These are phyloP conservation scores for Cryptococcus depauperatus DNA, from an alignment of 1,284 basidiomycete species.

Conservation along the genomic window DNA sequence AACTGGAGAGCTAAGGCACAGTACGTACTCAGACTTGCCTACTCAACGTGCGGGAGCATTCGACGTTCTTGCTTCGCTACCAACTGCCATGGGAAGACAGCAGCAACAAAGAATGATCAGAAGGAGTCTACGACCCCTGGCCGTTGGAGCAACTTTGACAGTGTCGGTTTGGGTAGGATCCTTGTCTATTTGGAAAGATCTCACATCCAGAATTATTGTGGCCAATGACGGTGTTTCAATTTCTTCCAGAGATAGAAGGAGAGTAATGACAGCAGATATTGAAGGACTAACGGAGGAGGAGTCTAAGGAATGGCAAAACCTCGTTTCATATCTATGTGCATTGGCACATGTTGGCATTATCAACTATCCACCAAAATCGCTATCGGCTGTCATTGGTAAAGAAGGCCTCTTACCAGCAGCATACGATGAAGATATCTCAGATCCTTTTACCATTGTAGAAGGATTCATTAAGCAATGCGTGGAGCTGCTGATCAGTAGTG, in stretches of 20 bases:
- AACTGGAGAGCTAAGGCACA: slow-evolving; percentile 6
- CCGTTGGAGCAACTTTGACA: slow-evolving; percentile 13
- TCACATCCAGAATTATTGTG: slow-evolving; percentile 28
- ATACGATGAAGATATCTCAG: slow-evolving; percentile 55
- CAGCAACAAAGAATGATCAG: slow-evolving; percentile 38
- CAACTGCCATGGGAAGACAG: slow-evolving; percentile 30
- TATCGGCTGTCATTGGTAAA: slow-evolving; percentile 55
- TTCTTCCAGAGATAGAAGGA: slow-evolving; percentile 20
- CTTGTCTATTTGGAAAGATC: slow-evolving; percentile 12
- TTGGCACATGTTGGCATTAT: slow-evolving; percentile 61
- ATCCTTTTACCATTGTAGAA: slow-evolving; percentile 52
- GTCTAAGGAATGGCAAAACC: slow-evolving; percentile 75
- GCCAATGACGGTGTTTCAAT: slow-evolving; percentile 18
- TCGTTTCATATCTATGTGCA: slow-evolving; percentile 69
- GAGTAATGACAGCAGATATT: slow-evolving; percentile 29
- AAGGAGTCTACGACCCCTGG: slow-evolving; percentile 20
- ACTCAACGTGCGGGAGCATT: slow-evolving; percentile 12
- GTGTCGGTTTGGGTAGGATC: slow-evolving; percentile 30
- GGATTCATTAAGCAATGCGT: slow-evolving; percentile 63
- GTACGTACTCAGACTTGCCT: background rate
- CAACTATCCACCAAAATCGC: slow-evolving; percentile 16
- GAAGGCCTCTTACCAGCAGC: slow-evolving; percentile 57
- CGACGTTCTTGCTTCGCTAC: slow-evolving; percentile 23
- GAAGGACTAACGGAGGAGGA: slow-evolving; percentile 52
- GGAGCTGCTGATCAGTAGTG: slow-evolving; percentile 58